Base-by-base conservation (phyloP, 2,329 filamentous ascomycete species). In the Thielaviopsis euricoi region DNA sequence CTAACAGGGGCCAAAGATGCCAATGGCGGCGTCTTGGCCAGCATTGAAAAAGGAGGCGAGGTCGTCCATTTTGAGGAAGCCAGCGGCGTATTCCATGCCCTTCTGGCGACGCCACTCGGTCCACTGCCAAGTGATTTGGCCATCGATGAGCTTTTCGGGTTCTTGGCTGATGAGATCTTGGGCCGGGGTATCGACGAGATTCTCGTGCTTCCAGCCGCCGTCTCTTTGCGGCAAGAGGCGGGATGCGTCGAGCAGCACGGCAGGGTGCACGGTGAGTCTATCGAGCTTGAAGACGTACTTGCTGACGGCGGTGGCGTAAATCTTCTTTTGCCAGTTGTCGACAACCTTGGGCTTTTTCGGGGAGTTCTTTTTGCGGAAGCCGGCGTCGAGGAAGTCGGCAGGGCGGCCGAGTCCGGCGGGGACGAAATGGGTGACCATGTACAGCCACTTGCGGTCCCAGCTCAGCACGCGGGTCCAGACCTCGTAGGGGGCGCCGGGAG, bases 281-380 rank as follows among this genome's bases (percentile, higher is more conserved):
- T 85, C 87, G 58, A 89, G 76, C 73, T 91, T 91, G 68, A 88
- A 83, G 48, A 91, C 87, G 68, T 91, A 91, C 73, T 89, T 90
- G 72, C 80, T 83, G 50, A 91, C 70, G 0, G 82, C 83, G 0
- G 83, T 84, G 1, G 87, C 87, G 63, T 85, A 78, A 46, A 91
- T 76, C 61, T 79, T 81, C 69, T 78, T 82, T 67, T 81, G 75
- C 68, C 79, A 80, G 29, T 76, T 74, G 52, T 67, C 64, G 21
- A 54, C 53, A 12, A 33, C 53, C 1, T 67, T 68, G 25, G 70
- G 62, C 3, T 64, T 63, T 52, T 72, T 68, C 49, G 67, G 64
- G 37, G 65, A 61, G 29, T 72, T 71, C n/a, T 71, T 71, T 51
- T 68, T 69, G 15, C 73, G 68, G 62, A 73, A 76, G 57, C 69